Conservation (phyloP, 495 filamentous ascomycete species). For the Penicillium verhagenii region DNA sequence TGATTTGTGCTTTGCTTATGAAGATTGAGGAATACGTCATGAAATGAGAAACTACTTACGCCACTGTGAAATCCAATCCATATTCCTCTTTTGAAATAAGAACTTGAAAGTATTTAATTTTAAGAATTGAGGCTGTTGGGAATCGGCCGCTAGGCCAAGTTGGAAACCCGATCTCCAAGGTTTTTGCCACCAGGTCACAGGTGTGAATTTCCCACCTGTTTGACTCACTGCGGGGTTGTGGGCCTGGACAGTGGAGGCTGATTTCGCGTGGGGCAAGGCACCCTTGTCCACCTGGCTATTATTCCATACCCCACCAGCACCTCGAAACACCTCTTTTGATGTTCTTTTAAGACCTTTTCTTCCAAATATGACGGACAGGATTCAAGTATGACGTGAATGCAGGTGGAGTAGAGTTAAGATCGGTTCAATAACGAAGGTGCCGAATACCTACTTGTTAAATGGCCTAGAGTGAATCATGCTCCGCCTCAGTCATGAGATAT, state of each 20-base stretch:
- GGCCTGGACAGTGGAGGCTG: no score
- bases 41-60: neutral
- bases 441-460: no score
- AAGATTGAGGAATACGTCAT: neutral
- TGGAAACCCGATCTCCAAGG: neutral
- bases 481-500: no score
- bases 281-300: no score
- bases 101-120: neutral
- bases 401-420: no score
- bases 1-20: neutral
- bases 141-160: neutral
- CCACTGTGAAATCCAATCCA: neutral
- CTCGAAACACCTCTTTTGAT: no score
- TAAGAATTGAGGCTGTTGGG: neutral
- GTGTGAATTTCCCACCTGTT: neutral
- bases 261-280: neutral
- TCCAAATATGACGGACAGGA: no score
- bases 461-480: no score
- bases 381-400: no score
- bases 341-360: no score
- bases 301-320: no score
- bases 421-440: no score
- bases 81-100: neutral
- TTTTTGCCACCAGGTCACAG: neutral
- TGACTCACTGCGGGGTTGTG: neutral